These are phyloP conservation scores for Phytophthora brassicae DNA, from an alignment of 352 stramenopile species.

Conservation along the genomic window DNA sequence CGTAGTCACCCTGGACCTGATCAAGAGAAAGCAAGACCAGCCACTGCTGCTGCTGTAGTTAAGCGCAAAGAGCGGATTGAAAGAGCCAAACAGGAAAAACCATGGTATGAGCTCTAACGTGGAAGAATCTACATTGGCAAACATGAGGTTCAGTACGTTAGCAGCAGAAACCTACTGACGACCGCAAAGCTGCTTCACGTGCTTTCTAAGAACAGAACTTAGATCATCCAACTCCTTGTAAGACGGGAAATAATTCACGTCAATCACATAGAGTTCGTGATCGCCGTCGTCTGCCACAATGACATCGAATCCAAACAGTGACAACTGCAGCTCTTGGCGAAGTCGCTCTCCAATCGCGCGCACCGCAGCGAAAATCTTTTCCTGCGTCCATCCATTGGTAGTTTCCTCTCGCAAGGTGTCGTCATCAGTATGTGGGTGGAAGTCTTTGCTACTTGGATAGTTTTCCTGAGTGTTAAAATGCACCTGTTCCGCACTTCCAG, in stretches of 20 bases:
- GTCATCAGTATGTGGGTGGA: constrained; percentile 37
- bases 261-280: constrained; percentile 70
- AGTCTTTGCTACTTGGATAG: constrained; percentile 70
- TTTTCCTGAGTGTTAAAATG: constrained; percentile 83
- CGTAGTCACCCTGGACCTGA: background rate
- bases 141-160: background rate
- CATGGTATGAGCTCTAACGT: constrained; percentile 25
- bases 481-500: constrained; percentile 49
- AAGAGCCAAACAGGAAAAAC: constrained; percentile 31
- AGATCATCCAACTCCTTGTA: constrained; percentile 84
- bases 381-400: constrained; percentile 27
- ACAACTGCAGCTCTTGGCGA: constrained; percentile 61
- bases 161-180: constrained; percentile 13
- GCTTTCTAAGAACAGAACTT: constrained; percentile 50
- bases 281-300: constrained; percentile 64
- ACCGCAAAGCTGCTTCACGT: constrained; percentile 52
- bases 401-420: constrained; percentile 1
- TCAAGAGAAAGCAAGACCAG: constrained; percentile 15
- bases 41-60: constrained; percentile 16
- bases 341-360: constrained; percentile 63
- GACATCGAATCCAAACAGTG: constrained; percentile 85
- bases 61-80: constrained; percentile 34
- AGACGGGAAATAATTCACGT: constrained; percentile 90
- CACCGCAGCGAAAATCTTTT: constrained; percentile 58
- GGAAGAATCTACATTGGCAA: background rate